Evolutionary conservation across 345 rosid species (phyloP), one percentile per base, ranked within the genome.

Genomic region (Sonneratia alba): DNA sequence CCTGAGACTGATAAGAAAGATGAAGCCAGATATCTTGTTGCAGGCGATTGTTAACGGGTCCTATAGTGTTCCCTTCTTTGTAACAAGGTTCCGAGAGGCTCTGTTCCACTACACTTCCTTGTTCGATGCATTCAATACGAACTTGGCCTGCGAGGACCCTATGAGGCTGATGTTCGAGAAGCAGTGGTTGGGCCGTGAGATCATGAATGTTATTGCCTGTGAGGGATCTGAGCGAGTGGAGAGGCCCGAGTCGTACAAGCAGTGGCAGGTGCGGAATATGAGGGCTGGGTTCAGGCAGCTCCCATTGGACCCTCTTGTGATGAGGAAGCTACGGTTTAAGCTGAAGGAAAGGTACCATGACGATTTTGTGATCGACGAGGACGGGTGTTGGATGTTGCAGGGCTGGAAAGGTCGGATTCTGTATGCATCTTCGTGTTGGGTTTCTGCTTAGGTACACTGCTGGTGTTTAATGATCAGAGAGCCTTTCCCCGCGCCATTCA

Each of bases 221-320:
- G 98, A 92, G 80, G 96, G 92, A 7, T 43, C 67, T 12, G 96
- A 86, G 77, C 87, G 97, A 79, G 82, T 87, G 1, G 96, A 87
- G 81, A 86, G 97, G 80, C 92, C 97, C 0, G 97, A 92, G 86
- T 85, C 87, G 1, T 90, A 88, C 79, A 92, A 90, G 82, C 96
- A 82, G 51, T 92, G 97, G 97, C 91, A 86, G 69, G 76, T 62
- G 3, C 78, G 97, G 66, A 78, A 67, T 53, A 73, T 55, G 57
- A 76, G 91, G 74, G 93, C 92, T 0, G 96, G 97, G 71, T 90
- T 92, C 77, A 88, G 59, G 82, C 85, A 82, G 69, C 82, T 86
- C 42, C 87, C 89, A 2, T 51, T 87, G 45, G 87, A 85, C 64
- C 79, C 76, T 72, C 66, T 16, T 45, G 75, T 88, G 34, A 77